Conservation (phyloP, 257 asterid genomes). For the Solanum rostratum region DNA sequence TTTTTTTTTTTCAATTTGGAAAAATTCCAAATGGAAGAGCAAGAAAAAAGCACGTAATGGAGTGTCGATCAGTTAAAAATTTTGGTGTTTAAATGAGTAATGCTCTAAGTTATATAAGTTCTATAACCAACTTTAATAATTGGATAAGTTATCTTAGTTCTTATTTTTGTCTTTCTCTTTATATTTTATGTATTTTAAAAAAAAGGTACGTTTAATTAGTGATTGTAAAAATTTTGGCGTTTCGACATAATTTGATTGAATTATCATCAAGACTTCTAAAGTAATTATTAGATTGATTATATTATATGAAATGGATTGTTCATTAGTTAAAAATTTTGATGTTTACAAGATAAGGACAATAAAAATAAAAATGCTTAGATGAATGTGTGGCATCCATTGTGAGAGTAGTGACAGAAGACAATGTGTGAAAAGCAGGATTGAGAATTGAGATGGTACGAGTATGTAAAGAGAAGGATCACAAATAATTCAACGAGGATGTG, state of each 20-base stretch:
- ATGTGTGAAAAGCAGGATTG: fast-evolving
- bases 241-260: too few species aligned
- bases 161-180: background rate
- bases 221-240: too few species aligned
- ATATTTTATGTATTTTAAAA: background rate
- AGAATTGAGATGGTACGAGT: background rate
- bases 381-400: background rate
- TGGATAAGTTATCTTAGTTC: background rate
- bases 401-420: background rate
- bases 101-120: background rate
- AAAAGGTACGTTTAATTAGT: too few species aligned
- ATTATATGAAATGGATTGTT: background rate
- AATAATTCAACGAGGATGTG: background rate
- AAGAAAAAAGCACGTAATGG: background rate
- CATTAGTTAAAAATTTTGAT: background rate
- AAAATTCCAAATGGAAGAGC: background rate
- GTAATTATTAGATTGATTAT: background rate
- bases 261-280: too few species aligned
- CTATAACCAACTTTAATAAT: background rate
- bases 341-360: fast-evolving
- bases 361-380: background rate
- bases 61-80: too few species aligned
- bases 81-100: background rate
- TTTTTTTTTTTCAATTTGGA: background rate
- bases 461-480: background rate